Conservation (phyloP, 2,329 filamentous ascomycete species). For the Pseudogymnoascus sp. region DNA sequence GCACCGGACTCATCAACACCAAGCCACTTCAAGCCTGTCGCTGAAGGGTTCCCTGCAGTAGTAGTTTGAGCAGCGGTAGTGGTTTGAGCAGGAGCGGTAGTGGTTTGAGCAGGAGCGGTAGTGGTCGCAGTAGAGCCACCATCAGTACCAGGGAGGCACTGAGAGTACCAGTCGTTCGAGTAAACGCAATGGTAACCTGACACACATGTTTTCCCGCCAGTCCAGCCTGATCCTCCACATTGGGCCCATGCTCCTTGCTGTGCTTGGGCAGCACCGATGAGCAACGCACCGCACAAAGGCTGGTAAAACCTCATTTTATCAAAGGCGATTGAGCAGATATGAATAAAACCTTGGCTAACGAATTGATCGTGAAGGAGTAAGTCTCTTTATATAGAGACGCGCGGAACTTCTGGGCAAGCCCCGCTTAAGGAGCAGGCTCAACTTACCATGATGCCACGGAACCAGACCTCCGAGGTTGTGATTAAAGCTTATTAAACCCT, state of each 20-base stretch:
- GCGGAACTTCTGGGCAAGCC: neutral
- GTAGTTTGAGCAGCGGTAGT: no score
- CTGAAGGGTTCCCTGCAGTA: neutral
- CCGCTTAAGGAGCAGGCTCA: neutral
- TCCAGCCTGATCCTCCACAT: constrained; percentile 17
- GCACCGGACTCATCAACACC: constrained; percentile 42
- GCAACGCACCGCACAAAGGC: neutral
- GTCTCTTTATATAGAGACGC: neutral
- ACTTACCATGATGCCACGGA: neutral
- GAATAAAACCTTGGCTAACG: neutral
- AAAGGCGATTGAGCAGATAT: neutral
- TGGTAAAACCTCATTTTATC: neutral
- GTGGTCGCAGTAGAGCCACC: neutral
- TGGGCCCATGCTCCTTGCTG: constrained; percentile 13
- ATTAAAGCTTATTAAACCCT: neutral
- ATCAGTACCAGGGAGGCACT: constrained; percentile 12
- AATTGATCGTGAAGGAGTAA: neutral
- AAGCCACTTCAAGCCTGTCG: constrained; percentile 7
- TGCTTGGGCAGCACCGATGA: neutral
- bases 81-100: neutral
- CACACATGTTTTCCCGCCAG: constrained; percentile 15
- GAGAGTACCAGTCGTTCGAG: constrained; percentile 17
- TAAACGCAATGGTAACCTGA: constrained; percentile 14
- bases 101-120: neutral
- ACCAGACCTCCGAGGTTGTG: neutral